Evolutionary conservation across 108 stramenopile genomes (phyloP).

Genomic region (Epithemia pelagica): DNA sequence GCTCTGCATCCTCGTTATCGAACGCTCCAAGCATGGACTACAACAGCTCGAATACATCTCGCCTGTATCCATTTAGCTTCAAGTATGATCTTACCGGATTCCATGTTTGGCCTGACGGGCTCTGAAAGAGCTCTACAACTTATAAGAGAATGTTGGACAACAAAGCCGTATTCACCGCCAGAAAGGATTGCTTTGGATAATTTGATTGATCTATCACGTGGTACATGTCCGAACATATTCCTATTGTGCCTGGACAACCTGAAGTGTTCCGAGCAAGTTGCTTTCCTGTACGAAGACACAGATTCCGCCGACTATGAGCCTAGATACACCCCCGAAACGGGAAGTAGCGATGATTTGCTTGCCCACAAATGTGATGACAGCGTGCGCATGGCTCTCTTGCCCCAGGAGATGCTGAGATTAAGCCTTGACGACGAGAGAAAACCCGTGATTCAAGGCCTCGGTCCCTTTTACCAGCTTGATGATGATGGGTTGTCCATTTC

Average conservation of each 20-base stretch:
- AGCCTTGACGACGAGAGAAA: too few species aligned
- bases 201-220: background rate
- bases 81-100: background rate
- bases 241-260: background rate
- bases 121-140: background rate
- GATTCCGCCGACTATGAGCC: background rate
- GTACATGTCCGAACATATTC: background rate
- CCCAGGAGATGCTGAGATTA: background rate
- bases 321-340: background rate
- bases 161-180: background rate
- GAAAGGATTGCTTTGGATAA: background rate
- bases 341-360: background rate
- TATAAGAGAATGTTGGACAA: background rate
- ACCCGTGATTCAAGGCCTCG: too few species aligned
- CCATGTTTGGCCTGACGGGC: background rate
- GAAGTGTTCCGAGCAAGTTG: background rate
- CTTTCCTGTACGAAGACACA: background rate
- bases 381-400: background rate
- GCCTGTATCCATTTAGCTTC: background rate
- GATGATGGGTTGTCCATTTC: too few species aligned
- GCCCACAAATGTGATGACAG: background rate
- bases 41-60: background rate
- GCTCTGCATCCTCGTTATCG: background rate
- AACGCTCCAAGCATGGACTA: background rate
- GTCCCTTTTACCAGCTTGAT: too few species aligned